Percentiles rank a stretch among this genome's conserved stretches.
These are phyloP conservation scores for Lasiosphaeris hirsuta DNA, from an alignment of 495 filamentous ascomycete species.

Conservation along the genomic window DNA sequence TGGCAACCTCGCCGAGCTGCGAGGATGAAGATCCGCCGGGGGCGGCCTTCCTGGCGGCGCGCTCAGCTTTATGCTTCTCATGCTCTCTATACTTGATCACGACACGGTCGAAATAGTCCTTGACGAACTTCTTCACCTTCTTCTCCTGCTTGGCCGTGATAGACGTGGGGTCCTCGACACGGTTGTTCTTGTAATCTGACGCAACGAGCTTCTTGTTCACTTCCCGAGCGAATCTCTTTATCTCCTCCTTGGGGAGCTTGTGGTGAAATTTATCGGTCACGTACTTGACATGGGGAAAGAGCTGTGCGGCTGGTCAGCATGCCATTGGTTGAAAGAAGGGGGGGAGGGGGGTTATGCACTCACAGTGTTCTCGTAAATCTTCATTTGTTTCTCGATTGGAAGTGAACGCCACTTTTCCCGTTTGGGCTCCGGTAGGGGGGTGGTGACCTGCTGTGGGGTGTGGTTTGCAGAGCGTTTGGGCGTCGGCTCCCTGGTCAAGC, in stretches of 20 bases:
- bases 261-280: constrained; percentile 81
- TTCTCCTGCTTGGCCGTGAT: constrained; percentile 75
- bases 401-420: constrained; percentile 80
- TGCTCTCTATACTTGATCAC: constrained; percentile 67
- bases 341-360: constrained; percentile 21
- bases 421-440: constrained; percentile 59
- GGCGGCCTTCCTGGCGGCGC: constrained; percentile 25
- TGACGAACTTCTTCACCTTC: constrained; percentile 76
- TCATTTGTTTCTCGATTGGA: constrained; percentile 82
- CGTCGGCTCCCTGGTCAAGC: constrained; percentile 63
- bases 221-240: constrained; percentile 86
- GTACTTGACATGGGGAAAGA: constrained; percentile 78
- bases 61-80: constrained; percentile 62
- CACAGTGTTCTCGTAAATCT: constrained; percentile 88
- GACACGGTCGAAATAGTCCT: constrained; percentile 81
- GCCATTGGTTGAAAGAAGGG: background rate
- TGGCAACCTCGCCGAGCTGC: constrained; percentile 19
- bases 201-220: constrained; percentile 82
- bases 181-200: constrained; percentile 82
- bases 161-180: constrained; percentile 71
- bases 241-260: constrained; percentile 79
- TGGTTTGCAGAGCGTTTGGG: constrained; percentile 48
- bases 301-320: constrained; percentile 46
- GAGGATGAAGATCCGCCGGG: background rate
- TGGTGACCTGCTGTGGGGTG: constrained; percentile 63